These are phyloP conservation scores for Backusella morwellensis DNA, from an alignment of 192 early-diverging fungal species.

Conservation along the genomic window DNA sequence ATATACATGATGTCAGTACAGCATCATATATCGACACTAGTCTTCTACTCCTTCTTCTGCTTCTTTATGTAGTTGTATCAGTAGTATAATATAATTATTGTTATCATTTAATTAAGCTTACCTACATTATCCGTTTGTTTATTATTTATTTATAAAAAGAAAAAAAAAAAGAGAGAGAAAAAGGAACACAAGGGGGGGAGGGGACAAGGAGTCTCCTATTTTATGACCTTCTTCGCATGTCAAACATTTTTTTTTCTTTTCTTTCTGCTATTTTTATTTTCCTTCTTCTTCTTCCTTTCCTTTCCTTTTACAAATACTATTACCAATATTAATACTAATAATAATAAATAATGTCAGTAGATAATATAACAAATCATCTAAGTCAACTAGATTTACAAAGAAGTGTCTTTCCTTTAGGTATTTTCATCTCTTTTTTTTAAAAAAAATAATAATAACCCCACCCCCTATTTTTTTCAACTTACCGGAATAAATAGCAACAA, in stretches of 20 bases:
- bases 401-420: background rate
- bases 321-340: background rate
- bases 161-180: background rate
- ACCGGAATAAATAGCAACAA: background rate
- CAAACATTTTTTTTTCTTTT: slow-evolving; percentile 5
- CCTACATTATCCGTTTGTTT: background rate
- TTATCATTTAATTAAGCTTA: background rate
- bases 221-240: background rate
- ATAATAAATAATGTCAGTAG: background rate
- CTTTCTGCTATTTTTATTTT: slow-evolving; percentile 8
- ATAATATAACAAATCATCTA: background rate
- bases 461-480: slow-evolving; percentile 1
- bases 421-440: background rate
- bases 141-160: background rate
- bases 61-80: background rate
- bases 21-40: background rate
- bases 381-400: background rate
- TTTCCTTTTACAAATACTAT: background rate
- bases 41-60: background rate
- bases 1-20: background rate
- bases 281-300: background rate
- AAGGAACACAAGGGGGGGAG: background rate
- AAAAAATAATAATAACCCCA: background rate
- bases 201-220: background rate
- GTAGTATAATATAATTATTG: background rate